Conservation (phyloP, 306 rosid species). For the Dalbergia oliveri region DNA sequence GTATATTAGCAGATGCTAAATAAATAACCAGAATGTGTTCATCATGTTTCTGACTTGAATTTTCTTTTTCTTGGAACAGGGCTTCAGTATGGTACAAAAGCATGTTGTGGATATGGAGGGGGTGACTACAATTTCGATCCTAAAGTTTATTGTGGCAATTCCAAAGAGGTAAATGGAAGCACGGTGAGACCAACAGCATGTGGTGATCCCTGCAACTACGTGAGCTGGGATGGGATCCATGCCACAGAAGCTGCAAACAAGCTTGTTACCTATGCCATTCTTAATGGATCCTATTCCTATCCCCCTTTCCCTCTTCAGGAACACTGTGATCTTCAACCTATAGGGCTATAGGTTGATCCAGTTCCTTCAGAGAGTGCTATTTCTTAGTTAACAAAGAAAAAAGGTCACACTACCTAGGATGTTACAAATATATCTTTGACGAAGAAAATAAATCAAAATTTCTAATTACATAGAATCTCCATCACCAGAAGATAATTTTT, state of each 20-base stretch:
- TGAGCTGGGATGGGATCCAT: conserved; percentile 97
- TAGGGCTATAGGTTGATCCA: conserved; percentile 62
- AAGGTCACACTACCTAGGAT: conserved; percentile 12
- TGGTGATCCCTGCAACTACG: conserved; percentile 77
- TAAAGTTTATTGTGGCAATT: conserved; percentile 67
- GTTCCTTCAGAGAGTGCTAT: background rate
- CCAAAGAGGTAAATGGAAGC: conserved; percentile 61
- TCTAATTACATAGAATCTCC: background rate
- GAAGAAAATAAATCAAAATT: conserved; percentile 1
- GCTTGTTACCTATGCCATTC: conserved; percentile 71
- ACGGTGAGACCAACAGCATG: conserved; percentile 74
- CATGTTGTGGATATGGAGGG: conserved; percentile 91
- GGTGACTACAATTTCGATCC: conserved; percentile 77
- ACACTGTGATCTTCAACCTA: conserved; percentile 65
- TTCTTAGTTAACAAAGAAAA: conserved; percentile 30
- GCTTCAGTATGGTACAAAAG: conserved; percentile 73
- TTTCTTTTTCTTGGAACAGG: conserved; percentile 51
- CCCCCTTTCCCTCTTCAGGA: conserved; percentile 71
- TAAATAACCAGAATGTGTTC: background rate
- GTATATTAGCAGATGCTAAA: background rate
- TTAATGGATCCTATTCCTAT: conserved; percentile 75
- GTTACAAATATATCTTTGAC: background rate
- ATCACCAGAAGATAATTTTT: background rate
- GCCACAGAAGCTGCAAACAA: conserved; percentile 92
- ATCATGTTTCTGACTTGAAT: background rate